Conservation (phyloP, 2,329 filamentous ascomycete genomes). For the Fusarium nanum region DNA sequence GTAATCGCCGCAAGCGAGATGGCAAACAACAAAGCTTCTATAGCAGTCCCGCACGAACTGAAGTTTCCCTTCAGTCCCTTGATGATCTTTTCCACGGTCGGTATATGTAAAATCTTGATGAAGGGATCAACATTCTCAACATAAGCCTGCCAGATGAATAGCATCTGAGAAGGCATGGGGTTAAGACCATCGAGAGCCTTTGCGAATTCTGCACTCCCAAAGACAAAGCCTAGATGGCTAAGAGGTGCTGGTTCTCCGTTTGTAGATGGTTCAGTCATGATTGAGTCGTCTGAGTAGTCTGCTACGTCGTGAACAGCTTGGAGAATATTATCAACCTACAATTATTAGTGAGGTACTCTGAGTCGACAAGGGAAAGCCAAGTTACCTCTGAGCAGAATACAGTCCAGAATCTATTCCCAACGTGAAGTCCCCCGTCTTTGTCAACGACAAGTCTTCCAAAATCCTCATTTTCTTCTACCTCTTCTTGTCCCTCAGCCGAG, state of each 20-base stretch:
- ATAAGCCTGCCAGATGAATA: constrained; percentile 48
- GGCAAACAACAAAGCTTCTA: constrained; percentile 45
- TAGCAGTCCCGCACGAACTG: constrained; percentile 21
- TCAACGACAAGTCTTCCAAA: constrained; percentile 47
- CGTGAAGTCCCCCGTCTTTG: constrained; percentile 43
- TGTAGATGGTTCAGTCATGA: background rate
- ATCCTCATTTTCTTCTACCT: constrained; percentile 47
- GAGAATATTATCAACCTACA: constrained; percentile 48
- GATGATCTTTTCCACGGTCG: constrained; percentile 36
- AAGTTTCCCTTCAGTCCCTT: constrained; percentile 36
- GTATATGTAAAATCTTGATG: constrained; percentile 47
- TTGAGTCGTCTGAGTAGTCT: constrained; percentile 15
- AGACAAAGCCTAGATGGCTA: constrained; percentile 35
- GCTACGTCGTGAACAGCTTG: constrained; percentile 47
- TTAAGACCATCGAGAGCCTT: constrained; percentile 33
- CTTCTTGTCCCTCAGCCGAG: constrained; percentile 44
- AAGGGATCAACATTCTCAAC: constrained; percentile 49
- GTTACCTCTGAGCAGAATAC: constrained; percentile 49
- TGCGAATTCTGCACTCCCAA: constrained; percentile 23
- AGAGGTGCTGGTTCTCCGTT: background rate
- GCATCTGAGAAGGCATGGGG: constrained; percentile 46
- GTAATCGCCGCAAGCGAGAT: constrained; percentile 45
- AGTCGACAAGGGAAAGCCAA: rapidly evolving
- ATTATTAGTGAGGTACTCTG: background rate
- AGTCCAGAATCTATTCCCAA: constrained; percentile 50